Evolutionary conservation across 1,284 basidiomycete genomes (phyloP).

Genomic region (Ganoderma boninense): DNA sequence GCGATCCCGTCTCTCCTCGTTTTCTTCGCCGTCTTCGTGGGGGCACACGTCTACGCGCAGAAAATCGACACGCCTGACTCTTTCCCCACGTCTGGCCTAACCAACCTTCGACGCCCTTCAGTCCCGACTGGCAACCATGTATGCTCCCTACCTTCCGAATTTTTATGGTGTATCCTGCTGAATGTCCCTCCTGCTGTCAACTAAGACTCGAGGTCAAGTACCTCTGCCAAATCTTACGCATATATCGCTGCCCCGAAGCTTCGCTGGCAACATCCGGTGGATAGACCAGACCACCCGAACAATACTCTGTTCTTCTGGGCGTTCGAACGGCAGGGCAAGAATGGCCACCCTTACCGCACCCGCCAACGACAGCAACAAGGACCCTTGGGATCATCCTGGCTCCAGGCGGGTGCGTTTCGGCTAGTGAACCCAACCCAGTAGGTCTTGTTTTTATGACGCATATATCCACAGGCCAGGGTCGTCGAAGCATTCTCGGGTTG

Average conservation of each 20-base stretch:
- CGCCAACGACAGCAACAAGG: conserved; percentile 46
- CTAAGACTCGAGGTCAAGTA: conserved; percentile 38
- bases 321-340: conserved; percentile 57
- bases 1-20: background rate
- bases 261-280: conserved; percentile 73
- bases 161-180: background rate
- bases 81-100: conserved; percentile 38
- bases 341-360: conserved; percentile 62
- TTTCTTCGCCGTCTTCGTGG: background rate
- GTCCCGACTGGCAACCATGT: conserved; percentile 44
- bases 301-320: conserved; percentile 79
- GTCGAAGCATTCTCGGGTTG: background rate
- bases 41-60: background rate
- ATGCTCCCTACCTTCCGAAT: conserved; percentile 6
- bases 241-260: conserved; percentile 60
- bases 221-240: conserved; percentile 71
- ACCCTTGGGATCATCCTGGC: conserved; percentile 81
- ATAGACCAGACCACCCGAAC: conserved; percentile 59
- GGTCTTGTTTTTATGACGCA: background rate
- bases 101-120: conserved; percentile 36
- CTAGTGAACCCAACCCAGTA: background rate
- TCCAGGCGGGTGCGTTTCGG: conserved; percentile 63
- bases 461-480: background rate
- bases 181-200: background rate
- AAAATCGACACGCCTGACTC: conserved; percentile 19